These are phyloP conservation scores for Aspergillus japonicus DNA, from an alignment of 2,329 filamentous ascomycete species.

Conservation along the genomic window DNA sequence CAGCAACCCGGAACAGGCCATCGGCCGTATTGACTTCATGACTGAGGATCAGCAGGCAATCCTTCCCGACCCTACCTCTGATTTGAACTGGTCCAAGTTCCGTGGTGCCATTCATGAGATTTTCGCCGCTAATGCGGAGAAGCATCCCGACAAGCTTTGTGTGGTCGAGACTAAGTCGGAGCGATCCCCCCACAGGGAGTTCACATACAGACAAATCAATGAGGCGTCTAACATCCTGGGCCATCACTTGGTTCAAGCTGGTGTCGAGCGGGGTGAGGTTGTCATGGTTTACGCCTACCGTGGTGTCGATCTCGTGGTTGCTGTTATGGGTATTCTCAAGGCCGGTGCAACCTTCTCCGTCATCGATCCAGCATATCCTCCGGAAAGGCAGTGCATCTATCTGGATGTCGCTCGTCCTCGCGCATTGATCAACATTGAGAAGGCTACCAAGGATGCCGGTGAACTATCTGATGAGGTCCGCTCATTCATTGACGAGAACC, in stretches of 20 bases:
- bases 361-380: conserved; percentile 80
- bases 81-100: conserved; percentile 39
- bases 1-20: conserved; percentile 37
- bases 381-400: conserved; percentile 77
- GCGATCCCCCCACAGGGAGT: conserved; percentile 60
- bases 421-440: conserved; percentile 70
- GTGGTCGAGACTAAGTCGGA: conserved; percentile 63
- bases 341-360: conserved; percentile 60
- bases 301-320: conserved; percentile 72
- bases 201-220: conserved; percentile 83
- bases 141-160: conserved; percentile 66
- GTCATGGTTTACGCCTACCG: conserved; percentile 91
- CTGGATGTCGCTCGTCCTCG: conserved; percentile 75
- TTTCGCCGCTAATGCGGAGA: conserved; percentile 54
- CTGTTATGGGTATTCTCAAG: conserved; percentile 73
- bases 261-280: conserved; percentile 76
- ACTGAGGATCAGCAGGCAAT: conserved; percentile 33
- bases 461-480: conserved; percentile 59
- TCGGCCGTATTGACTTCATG: conserved; percentile 47
- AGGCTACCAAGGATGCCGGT: conserved; percentile 68
- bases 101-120: conserved; percentile 46
- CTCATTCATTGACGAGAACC: conserved; percentile 69
- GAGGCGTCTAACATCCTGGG: conserved; percentile 79
- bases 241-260: conserved; percentile 72
- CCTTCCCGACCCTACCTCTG: conserved; percentile 42